Base-by-base conservation (phyloP, 1,284 basidiomycete species). In the Ustilago hordei region DNA sequence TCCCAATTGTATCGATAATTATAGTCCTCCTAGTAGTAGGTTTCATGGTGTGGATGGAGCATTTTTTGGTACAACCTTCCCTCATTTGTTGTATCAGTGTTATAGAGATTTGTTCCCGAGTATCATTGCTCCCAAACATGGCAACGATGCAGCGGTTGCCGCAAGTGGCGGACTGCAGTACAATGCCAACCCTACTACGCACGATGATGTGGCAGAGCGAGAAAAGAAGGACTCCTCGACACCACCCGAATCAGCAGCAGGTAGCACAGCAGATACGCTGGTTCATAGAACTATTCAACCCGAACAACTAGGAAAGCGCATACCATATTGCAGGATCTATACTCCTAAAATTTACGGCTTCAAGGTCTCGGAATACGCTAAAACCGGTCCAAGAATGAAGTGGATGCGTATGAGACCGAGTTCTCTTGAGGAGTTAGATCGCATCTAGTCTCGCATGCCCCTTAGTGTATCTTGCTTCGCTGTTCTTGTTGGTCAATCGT, bases 1-100 rank as follows among this genome's bases (percentile, higher is more conserved):
- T 87, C 95, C 97, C 9, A 98, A 97, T 86, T 99, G 97, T 87
- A 93, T 96, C 80, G 97, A 99, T 86, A 94, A 97, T 79, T 99
- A 98, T 87, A 90, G 91, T 1, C 97, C 97, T 2, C 95, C 96
- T 4, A 95, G 93, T 87, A 95, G 93, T 86, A 91, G 95, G 65
- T 99, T 95, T 87, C 93, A 95, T 85, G 93, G 94, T 28, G 94
- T 99, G 36, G 97, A 99, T 87, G 97, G 96, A 92, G 96, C 97
- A 19, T 99, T 98, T 88, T 99, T 99, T 87, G 97, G 97, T 28
- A 98, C 97, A 0, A 98, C 97, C 8, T 99, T 99, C 87, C 91
- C 96, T 0, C 95, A 98, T 83, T 90, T 99, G 36, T 94, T 99
- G 88, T 98, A 98, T 89, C 95, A 98, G 86, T 95, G 93, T 74